These are phyloP conservation scores for Bruguiera gymnorhiza DNA, from an alignment of 345 rosid species.

Conservation along the genomic window DNA sequence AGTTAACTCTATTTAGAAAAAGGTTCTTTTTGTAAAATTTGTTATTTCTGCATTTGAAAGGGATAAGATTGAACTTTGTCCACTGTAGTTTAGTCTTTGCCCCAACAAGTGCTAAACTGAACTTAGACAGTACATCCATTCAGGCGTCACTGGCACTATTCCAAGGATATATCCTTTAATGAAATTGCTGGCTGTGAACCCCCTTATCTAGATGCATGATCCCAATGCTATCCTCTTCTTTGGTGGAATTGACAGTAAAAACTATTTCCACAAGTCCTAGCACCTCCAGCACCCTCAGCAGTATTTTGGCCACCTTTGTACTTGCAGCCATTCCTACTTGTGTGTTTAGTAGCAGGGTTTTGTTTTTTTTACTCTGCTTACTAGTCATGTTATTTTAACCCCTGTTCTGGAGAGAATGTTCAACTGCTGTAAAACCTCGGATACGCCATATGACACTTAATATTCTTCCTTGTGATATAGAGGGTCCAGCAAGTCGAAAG, in stretches of 20 bases:
- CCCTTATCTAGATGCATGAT: neutral
- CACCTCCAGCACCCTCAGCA: too few species aligned
- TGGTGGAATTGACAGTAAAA: neutral
- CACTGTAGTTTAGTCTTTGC: neutral
- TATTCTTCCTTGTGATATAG: slow-evolving; percentile 45
- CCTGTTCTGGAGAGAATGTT: neutral
- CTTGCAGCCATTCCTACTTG: neutral
- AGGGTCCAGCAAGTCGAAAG: slow-evolving; percentile 67
- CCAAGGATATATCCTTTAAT: neutral
- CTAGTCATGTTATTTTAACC: neutral
- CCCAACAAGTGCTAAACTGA: too few species aligned
- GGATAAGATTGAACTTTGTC: neutral
- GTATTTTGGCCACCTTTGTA: neutral
- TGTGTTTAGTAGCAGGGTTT: neutral
- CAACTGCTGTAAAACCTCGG: neutral
- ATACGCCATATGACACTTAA: slow-evolving; percentile 18
- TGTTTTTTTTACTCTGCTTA: neutral
- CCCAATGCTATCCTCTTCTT: neutral
- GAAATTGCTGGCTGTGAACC: neutral
- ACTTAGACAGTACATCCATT: neutral
- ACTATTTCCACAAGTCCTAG: neutral
- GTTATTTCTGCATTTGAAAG: neutral
- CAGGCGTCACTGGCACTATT: neutral
- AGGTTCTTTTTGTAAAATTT: neutral
- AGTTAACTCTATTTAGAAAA: neutral